Evolutionary conservation across 345 rosid species (phyloP), one percentile per base, ranked within the genome.

Genomic region (Ailanthus altissimus): DNA sequence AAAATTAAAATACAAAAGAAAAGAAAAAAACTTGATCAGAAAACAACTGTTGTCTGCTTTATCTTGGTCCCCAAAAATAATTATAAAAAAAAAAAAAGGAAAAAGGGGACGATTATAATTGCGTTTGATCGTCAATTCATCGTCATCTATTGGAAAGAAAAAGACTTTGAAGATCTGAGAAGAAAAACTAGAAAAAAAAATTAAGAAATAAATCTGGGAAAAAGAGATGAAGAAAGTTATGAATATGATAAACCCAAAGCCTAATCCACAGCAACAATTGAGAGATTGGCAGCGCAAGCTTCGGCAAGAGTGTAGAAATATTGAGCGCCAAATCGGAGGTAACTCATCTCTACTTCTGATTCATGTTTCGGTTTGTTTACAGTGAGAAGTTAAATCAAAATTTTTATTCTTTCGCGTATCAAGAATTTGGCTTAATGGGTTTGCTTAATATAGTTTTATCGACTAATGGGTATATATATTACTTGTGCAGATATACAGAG

Each of bases 311-410:
- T 85, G 88, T 63, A 96, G 98, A 75, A 91, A 89, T 86, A 90
- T 92, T 77, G 98, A 94, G 69, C 97, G 98, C 80, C 97, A 94
- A 84, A 94, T 92, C 82, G 85, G 96, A 87, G 98, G 97, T 80
- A 75, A 73, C 60, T 81, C 4, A 71, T 46, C 28, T 8, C 7
- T n/a, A 28, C 0, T 58, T 43, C 67, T 6, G 42, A 49, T 21
- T 56, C 12, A 5, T 53, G 14, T 1, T 46, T 68, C 65, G 16
- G 0, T 2, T 13, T 64, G 6, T 74, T 51, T 60, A 66, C 1
- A 8, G 14, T 20, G 6, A 12, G 4, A 9, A 9, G 15, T 66
- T 18, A 20, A 0, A 38, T 36, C 26, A 74, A 12, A 49, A 21
- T 21, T 25, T 25, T 4, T 46, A 15, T 59, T 40, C 26, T 45